Percentiles rank a stretch among this genome's conserved stretches.
Evolutionary conservation across 2,329 filamentous ascomycete species (phyloP).

Genomic region (Botryosphaeria dothidea): DNA sequence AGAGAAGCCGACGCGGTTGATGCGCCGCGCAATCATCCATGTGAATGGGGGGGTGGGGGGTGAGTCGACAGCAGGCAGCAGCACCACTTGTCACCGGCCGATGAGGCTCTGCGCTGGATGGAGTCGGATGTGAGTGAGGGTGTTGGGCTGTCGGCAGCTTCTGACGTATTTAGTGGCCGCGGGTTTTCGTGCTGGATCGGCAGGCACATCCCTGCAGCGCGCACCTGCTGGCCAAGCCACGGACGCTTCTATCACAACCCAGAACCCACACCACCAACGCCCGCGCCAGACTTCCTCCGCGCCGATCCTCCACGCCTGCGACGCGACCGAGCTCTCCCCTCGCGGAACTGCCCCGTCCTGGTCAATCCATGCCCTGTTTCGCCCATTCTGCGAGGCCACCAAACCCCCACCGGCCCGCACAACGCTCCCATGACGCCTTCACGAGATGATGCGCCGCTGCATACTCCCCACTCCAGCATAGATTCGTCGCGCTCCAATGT

Average conservation of each 20-base stretch:
- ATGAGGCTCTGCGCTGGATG: background rate
- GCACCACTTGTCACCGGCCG: background rate
- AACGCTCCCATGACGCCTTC: slow-evolving; percentile 40
- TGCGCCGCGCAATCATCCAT: slow-evolving; percentile 1
- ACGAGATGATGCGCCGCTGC: slow-evolving; percentile 40
- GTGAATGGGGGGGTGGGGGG: background rate
- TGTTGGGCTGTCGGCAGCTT: background rate
- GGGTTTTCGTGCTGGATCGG: slow-evolving; percentile 8
- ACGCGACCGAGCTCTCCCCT: slow-evolving; percentile 7
- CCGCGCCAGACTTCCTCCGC: background rate
- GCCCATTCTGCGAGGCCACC: slow-evolving; percentile 16
- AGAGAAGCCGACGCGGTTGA: background rate
- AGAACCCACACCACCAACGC: slow-evolving; percentile 3
- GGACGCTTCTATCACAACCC: slow-evolving; percentile 13
- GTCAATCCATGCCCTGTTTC: slow-evolving; percentile 20
- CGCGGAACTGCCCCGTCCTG: background rate
- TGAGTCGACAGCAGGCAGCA: background rate
- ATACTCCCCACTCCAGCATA: slow-evolving; percentile 48
- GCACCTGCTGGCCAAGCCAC: slow-evolving; percentile 17
- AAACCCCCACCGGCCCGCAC: slow-evolving; percentile 3
- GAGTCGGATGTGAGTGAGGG: background rate
- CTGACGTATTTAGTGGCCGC: slow-evolving; percentile 15
- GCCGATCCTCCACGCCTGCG: slow-evolving; percentile 11
- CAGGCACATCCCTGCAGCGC: slow-evolving; percentile 18
- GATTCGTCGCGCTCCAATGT: slow-evolving; percentile 60